Base-by-base conservation (phyloP, 2,329 filamentous ascomycete species). In the Davidsoniella virescens region DNA sequence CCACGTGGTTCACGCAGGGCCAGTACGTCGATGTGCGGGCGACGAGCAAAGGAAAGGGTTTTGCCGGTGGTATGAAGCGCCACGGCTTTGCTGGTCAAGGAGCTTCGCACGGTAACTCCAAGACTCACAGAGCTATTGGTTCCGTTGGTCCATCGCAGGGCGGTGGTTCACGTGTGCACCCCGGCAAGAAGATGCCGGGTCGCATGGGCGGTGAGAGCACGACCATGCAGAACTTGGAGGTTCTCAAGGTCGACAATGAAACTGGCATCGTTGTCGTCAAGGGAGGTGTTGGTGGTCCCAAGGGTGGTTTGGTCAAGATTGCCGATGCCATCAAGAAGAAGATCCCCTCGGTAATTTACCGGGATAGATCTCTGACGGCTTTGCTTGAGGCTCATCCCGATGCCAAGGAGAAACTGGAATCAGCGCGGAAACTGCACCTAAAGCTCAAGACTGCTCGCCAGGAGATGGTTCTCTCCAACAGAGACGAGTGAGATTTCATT, bases 181-280 rank as follows among this genome's bases (percentile, higher is more conserved):
- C 92, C 0, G 92, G 92, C 54, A 98, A 98, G 78, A 92, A 87
- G 69, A 98, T 98, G 92, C 79, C 92, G 3, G 92, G 92, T 50
- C 79, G 86, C 53, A 96, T 98, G 92, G 92, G 92, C 56, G 84
- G 83, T 56, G 76, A 94, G 65, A 79, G 78, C 57, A 84, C 87
- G 51, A 98, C 92, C 44, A 75, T 92, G 52, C 88, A 95, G 73
- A 95, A 94, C 66, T 69, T 96, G 58, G 84, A 82, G 67, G 80
- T 98, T 49, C 68, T 98, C 63, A 82, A 87, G 70, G 82, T 94
- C 33, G 87, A 96, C 67, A 75, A 80, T 58, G 82, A 84, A 64
- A 82, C 88, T 60, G 92, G 92, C 17, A 78, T 94, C 59, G 78
- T 98, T 52, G 78, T 95, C 49, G 80, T 98, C 56, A 86, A 84